Percentiles rank a stretch among this genome's conserved stretches.
Evolutionary conservation across 139 green algal species (phyloP).

Genomic region (Chlorella sp.): DNA sequence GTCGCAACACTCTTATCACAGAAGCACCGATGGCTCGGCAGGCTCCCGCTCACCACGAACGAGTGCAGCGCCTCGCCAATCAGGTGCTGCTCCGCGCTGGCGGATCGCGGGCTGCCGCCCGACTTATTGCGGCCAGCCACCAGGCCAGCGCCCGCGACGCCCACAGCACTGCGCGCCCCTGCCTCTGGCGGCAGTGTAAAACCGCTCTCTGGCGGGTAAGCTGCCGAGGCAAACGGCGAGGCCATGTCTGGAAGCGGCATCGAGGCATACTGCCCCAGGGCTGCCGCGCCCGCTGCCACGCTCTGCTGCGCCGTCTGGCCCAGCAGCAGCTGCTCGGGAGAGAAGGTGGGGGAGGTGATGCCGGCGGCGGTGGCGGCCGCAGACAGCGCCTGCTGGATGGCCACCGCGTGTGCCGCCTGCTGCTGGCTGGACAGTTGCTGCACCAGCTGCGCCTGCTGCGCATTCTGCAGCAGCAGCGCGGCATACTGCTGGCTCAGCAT

Average conservation of each 20-base stretch:
- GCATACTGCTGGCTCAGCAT: constrained; percentile 28
- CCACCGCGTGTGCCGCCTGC: constrained; percentile 18
- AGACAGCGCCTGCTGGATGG: constrained; percentile 30
- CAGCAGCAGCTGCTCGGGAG: background rate
- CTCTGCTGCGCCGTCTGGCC: background rate
- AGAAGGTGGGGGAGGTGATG: background rate
- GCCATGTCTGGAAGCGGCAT: constrained; percentile 1
- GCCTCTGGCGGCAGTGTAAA: background rate
- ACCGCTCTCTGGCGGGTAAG: background rate
- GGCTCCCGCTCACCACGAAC: constrained; percentile 4
- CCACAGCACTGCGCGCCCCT: background rate
- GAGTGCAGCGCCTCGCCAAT: constrained; percentile 29
- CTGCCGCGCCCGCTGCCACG: background rate
- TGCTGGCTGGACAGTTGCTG: constrained; percentile 24
- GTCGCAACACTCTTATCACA: too few relatives aligned
- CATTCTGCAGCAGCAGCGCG: constrained; percentile 12
- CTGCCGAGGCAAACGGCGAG: constrained; percentile 5
- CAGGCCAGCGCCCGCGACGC: background rate
- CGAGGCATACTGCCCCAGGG: background rate
- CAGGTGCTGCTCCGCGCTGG: constrained; percentile 21
- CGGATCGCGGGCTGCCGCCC: background rate
- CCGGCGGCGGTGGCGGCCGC: background rate
- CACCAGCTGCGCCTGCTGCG: constrained; percentile 32
- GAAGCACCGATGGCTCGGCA: too few relatives aligned
- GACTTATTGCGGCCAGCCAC: background rate